Percentiles rank a stretch among this genome's conserved stretches.
phyloP scores from a whole-genome alignment of 192 early-diverging fungal genomes.

The Pilobolus umbonatus region DNA sequence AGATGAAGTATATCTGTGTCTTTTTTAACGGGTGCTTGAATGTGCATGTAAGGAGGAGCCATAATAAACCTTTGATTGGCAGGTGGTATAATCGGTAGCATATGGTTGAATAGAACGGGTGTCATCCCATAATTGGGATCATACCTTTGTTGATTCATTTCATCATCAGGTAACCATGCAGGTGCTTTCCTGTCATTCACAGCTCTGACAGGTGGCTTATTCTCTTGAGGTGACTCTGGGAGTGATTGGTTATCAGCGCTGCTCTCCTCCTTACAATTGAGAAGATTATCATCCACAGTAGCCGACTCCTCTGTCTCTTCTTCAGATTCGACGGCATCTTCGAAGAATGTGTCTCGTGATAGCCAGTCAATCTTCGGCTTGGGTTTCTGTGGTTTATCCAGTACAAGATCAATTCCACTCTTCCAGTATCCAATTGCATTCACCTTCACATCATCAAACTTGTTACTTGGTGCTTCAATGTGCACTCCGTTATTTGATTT shows the following conservation, averaged over 20 bases:
- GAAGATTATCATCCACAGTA: neutral
- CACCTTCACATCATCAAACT: conserved; percentile 10
- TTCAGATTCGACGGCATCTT: neutral
- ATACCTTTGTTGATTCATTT: neutral
- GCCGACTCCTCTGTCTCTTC: neutral
- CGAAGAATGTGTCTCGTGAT: neutral
- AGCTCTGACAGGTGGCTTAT: neutral
- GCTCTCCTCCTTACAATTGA: neutral
- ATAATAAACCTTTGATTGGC: neutral
- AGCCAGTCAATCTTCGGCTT: conserved; percentile 5
- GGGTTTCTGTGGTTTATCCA: neutral
- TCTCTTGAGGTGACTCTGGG: neutral
- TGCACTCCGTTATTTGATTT: too few species aligned
- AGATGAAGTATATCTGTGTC: neutral
- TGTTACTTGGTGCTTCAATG: neutral
- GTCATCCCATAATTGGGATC: neutral
- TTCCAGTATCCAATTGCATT: conserved; percentile 2
- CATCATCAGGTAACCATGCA: neutral
- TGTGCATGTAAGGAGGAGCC: neutral
- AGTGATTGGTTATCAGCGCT: neutral
- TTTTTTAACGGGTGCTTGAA: neutral
- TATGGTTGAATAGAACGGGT: neutral
- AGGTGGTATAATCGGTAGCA: neutral
- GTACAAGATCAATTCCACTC: conserved; percentile 1
- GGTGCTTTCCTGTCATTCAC: neutral